Evolutionary conservation across 169 alveolate genomes (phyloP).

Genomic region (Plasmodium billcollinsi): DNA sequence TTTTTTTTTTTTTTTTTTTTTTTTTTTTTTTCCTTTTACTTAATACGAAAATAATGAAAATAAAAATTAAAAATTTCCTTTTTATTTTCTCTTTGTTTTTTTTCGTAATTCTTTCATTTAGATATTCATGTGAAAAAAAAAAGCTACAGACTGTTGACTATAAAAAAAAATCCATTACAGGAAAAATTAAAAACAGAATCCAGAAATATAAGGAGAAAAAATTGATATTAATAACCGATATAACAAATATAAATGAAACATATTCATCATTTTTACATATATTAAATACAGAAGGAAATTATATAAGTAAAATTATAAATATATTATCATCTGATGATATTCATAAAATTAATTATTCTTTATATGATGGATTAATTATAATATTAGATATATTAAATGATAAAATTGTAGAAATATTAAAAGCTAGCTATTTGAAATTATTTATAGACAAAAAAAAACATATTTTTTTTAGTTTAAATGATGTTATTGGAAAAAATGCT

Average conservation of each 20-base stretch:
- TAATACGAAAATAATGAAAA: conserved; percentile 11
- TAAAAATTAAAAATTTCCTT: not conserved
- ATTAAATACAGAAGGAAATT: conserved; percentile 5
- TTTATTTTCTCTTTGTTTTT: not conserved
- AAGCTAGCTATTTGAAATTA: conserved; percentile 21
- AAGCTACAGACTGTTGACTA: conserved; percentile 28
- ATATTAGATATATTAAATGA: conserved; percentile 44
- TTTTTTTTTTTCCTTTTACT: not conserved
- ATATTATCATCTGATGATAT: not conserved
- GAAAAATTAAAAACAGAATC: conserved; percentile 36
- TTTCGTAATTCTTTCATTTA: conserved; percentile 4
- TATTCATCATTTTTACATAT: conserved; percentile 15
- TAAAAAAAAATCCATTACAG: conserved; percentile 6
- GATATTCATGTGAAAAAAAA: conserved; percentile 9
- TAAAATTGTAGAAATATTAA: conserved; percentile 11
- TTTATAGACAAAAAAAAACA: conserved; percentile 54
- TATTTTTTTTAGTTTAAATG: conserved; percentile 56
- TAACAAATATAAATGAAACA: conserved; percentile 6
- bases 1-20: not conserved
- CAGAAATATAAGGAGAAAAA: conserved; percentile 29
- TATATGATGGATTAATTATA: conserved; percentile 61
- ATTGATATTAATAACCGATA: conserved; percentile 40
- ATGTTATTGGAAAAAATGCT: conserved; percentile 62
- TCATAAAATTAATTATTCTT: not conserved
- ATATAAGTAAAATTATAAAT: conserved; percentile 19